Evolutionary conservation across 2,329 filamentous ascomycete genomes (phyloP), one percentile per base, ranked within the genome.

Genomic region (Colletotrichum phormii): DNA sequence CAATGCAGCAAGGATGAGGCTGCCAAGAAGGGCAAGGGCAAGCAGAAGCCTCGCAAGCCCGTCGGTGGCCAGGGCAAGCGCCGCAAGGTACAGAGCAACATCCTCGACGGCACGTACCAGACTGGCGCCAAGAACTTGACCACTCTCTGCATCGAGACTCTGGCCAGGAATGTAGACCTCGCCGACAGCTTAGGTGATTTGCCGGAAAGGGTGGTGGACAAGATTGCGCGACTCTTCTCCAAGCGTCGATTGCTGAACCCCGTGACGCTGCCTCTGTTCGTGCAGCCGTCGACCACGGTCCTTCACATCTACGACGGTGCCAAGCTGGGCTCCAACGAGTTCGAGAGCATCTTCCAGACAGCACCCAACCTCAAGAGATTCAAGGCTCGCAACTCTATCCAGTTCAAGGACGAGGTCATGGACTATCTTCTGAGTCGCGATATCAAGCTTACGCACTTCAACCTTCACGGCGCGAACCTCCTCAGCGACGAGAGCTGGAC

Each of bases 381-480:
- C 69, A 93, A 95, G 75, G 84, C 97, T 12, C 91, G 93, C 61
- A 96, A 95, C 78, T 94, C 92, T n/a, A 94, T 97, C 62, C 95
- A 98, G 79, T 93, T 98, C 86, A 98, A 97, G 82, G 93, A 98
- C 78, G 87, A 87, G 51, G 93, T 95, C 54, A 88, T 98, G 81
- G 90, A 94, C 64, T 98, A 96, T 80, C 89, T 98, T 78, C 86
- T 94, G 24, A 91, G 91, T 67, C 93, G 94, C 60, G 88, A 93
- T 62, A 89, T 90, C 62, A 82, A 88, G 9, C 85, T 98, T n/a
- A 89, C 91, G 72, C 88, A 90, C 68, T 86, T 98, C 55, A 93
- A 95, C 75, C 87, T 98, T 0, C 92, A 97, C 75, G 94, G 95
- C 12, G 91, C 94, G 11, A 98, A 98, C 76, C 89, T 98, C 0